These are phyloP conservation scores for Calonectria hawksworthii DNA, from an alignment of 2,329 filamentous ascomycete species.

Conservation along the genomic window DNA sequence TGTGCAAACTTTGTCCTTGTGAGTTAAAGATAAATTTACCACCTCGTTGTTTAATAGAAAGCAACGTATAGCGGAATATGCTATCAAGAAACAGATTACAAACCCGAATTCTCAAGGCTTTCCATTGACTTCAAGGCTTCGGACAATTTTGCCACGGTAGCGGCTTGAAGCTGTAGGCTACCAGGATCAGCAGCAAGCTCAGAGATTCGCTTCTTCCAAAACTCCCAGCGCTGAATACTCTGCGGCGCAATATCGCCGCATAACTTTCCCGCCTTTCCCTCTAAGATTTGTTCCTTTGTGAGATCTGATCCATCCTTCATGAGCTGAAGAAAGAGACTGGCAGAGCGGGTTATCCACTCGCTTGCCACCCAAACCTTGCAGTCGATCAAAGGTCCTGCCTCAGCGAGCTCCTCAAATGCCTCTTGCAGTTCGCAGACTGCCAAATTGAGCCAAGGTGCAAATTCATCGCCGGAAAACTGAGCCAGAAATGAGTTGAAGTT, in stretches of 20 bases:
- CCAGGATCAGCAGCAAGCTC: not conserved
- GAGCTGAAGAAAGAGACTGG: not conserved
- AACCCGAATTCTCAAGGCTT: not conserved
- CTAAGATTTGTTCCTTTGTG: not conserved
- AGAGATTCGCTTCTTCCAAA: slow-evolving; percentile 2
- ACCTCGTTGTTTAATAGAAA: no score
- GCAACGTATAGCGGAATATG: no score
- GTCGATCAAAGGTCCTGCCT: not conserved
- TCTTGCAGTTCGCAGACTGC: not conserved
- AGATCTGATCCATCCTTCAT: not conserved
- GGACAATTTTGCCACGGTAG: not conserved
- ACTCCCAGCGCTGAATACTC: not conserved
- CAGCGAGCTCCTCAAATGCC: not conserved
- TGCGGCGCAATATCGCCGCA: not conserved
- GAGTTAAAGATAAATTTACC: no score
- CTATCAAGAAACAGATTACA: not conserved
- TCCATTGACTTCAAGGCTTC: not conserved
- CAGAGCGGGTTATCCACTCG: not conserved
- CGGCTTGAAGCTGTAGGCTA: not conserved
- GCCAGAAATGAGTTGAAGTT: not conserved
- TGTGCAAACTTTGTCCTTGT: no score
- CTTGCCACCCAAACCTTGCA: not conserved
- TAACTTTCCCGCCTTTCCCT: not conserved
- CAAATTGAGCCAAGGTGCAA: not conserved
- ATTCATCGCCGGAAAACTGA: not conserved